A percentile compares a stretch with the other conserved stretches of the same genome.
phyloP scores from a whole-genome alignment of 1,284 basidiomycete species.

The Pascua sp. region DNA sequence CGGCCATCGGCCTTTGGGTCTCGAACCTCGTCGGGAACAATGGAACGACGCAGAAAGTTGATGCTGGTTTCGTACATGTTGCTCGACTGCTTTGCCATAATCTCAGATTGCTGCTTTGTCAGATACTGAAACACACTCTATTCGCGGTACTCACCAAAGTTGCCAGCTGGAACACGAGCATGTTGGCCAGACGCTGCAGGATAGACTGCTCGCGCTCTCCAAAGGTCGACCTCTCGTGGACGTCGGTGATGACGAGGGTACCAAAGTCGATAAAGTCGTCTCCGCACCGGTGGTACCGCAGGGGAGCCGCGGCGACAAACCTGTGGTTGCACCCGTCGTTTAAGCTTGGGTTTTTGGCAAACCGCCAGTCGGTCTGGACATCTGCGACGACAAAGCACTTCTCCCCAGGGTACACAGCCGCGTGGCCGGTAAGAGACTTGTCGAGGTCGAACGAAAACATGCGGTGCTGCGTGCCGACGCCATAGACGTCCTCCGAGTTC shows the following conservation, averaged over 20 bases:
- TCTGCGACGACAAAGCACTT: conserved; percentile 31
- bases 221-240: conserved; percentile 29
- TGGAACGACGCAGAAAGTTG: conserved; percentile 36
- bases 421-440: conserved; percentile 17
- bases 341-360: conserved; percentile 24
- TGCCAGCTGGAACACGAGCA: conserved; percentile 44
- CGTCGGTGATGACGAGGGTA: conserved; percentile 29
- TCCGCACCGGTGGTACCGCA: conserved; percentile 25
- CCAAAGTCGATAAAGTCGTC: conserved; percentile 36
- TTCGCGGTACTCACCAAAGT: conserved; percentile 26
- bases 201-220: conserved; percentile 29
- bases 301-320: conserved; percentile 39
- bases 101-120: conserved; percentile 27
- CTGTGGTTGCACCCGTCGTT: conserved; percentile 1
- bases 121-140: not conserved
- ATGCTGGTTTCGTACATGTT: conserved; percentile 40
- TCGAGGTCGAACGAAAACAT: not conserved
- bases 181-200: conserved; percentile 39
- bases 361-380: conserved; percentile 39
- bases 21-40: conserved; percentile 23
- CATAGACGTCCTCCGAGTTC: conserved; percentile 9
- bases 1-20: too few relatives aligned
- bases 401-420: conserved; percentile 9
- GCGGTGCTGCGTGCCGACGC: not conserved
- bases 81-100: conserved; percentile 31